Evolutionary conservation across 2,329 filamentous ascomycete genomes (phyloP).

Genomic region (Monosporascus sp.): DNA sequence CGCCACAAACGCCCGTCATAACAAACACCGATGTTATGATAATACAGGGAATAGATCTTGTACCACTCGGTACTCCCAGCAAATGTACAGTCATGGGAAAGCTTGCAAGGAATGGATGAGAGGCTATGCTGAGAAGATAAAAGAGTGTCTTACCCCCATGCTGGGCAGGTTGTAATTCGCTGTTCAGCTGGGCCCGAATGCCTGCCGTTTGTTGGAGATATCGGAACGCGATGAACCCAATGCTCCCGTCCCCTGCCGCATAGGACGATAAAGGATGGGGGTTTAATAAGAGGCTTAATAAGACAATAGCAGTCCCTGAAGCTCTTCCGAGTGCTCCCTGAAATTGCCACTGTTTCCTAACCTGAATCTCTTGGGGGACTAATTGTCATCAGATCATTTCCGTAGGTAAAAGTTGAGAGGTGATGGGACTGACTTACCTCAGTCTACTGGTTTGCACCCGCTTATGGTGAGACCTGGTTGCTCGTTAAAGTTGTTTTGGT

Average conservation of each 20-base stretch:
- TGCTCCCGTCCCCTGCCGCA: conserved; percentile 21
- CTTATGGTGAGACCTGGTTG: too few relatives aligned
- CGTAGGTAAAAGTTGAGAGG: too few relatives aligned
- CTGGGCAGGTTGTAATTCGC: not conserved
- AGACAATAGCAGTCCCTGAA: not conserved
- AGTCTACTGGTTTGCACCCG: too few relatives aligned
- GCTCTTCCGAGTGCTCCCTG: not conserved
- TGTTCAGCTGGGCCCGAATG: not conserved
- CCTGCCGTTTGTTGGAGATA: conserved; percentile 15
- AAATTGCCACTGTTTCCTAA: not conserved
- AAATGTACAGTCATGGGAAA: conserved; percentile 7
- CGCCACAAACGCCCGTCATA: not conserved
- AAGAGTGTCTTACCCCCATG: conserved; percentile 24
- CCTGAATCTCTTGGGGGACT: not conserved
- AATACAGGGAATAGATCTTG: conserved; percentile 2
- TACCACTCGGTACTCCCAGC: conserved; percentile 18
- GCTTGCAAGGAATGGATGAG: conserved; percentile 1
- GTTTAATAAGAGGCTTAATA: conserved; percentile 2
- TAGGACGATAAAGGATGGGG: conserved; percentile 14
- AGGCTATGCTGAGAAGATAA: conserved; percentile 2
- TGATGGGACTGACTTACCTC: too few relatives aligned
- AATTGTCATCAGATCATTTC: not conserved
- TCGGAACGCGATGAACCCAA: conserved; percentile 19
- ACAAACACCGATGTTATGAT: not conserved
- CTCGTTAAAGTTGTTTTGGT: too few relatives aligned